Conservation (phyloP, 345 rosid species). For the Citrus inodora region DNA sequence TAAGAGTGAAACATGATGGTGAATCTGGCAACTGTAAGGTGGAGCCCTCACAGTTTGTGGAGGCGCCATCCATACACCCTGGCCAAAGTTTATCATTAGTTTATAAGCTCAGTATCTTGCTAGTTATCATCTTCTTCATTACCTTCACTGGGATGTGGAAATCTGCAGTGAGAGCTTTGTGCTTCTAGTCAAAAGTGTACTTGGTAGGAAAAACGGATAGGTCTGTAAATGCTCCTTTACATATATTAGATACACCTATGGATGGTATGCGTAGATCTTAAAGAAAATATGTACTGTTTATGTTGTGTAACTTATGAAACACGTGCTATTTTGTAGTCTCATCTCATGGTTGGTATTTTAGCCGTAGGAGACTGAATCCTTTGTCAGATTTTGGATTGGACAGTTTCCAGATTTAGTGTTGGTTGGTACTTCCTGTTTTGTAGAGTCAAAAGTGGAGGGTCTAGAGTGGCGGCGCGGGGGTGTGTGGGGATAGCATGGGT, state of each 20-base stretch:
- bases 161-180: background rate
- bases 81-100: slow-evolving; percentile 1
- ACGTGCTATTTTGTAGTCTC: too few relatives aligned
- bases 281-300: too few relatives aligned
- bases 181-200: background rate
- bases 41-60: slow-evolving; percentile 3
- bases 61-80: background rate
- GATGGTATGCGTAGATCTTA: too few relatives aligned
- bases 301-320: background rate
- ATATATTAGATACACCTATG: background rate
- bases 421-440: too few relatives aligned
- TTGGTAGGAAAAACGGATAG: background rate
- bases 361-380: too few relatives aligned
- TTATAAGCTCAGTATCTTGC: slow-evolving; percentile 13
- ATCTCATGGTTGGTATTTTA: too few relatives aligned
- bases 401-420: too few relatives aligned
- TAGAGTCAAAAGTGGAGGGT: too few relatives aligned
- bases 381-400: too few relatives aligned
- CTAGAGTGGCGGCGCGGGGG: too few relatives aligned
- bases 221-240: background rate
- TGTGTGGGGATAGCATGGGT: too few relatives aligned
- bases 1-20: slow-evolving; percentile 24
- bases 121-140: slow-evolving; percentile 12
- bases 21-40: slow-evolving; percentile 8
- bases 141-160: slow-evolving; percentile 18